A percentile compares a stretch with the other conserved stretches of the same genome.
phyloP scores from a whole-genome alignment of 2,329 filamentous ascomycete genomes.

The Fusarium miscanthi region DNA sequence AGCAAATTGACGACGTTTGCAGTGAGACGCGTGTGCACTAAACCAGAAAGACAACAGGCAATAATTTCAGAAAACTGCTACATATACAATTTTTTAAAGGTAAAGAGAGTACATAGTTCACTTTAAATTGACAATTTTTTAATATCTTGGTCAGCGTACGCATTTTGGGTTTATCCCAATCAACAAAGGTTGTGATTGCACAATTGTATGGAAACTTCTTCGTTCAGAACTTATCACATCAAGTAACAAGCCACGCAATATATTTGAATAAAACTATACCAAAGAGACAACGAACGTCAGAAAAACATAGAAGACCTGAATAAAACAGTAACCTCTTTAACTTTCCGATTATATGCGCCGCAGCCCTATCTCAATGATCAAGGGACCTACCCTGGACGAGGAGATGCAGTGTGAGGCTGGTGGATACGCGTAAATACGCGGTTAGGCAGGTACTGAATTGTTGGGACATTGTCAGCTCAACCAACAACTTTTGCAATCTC shows the following conservation, averaged over 20 bases:
- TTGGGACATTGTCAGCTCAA: not conserved
- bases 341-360: fast-evolving
- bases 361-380: not conserved
- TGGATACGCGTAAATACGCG: not conserved
- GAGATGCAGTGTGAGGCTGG: not conserved
- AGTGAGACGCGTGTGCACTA: not conserved
- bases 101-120: no score
- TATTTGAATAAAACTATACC: fast-evolving
- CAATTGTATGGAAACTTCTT: no score
- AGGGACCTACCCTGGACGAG: not conserved
- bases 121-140: no score
- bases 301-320: fast-evolving
- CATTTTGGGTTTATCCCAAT: no score
- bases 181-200: no score
- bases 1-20: not conserved
- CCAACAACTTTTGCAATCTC: not conserved
- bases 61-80: not conserved
- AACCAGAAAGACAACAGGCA: not conserved
- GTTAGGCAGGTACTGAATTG: not conserved
- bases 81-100: no score
- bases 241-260: no score
- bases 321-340: fast-evolving
- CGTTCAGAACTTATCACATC: no score
- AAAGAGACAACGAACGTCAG: fast-evolving
- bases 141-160: no score